phyloP scores from a whole-genome alignment of 257 asterid genomes.

The Lithospermum erythrorhizon region DNA sequence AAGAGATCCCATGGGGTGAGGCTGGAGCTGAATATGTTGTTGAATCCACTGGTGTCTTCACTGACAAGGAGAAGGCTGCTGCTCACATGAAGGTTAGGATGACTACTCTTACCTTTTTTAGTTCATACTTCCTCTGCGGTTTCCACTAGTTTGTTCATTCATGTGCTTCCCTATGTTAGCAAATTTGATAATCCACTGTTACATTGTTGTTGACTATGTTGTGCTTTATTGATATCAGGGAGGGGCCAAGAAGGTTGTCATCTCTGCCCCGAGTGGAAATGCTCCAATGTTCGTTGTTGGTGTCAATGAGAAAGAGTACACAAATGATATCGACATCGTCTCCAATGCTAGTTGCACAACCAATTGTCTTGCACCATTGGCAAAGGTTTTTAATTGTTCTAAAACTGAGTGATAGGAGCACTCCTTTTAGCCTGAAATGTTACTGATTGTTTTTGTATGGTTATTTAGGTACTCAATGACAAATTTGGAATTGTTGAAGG shows the following conservation, averaged over 20 bases:
- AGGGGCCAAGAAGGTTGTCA: conserved; percentile 74
- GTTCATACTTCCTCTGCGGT: neutral
- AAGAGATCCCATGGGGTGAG: conserved; percentile 71
- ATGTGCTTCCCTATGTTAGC: neutral
- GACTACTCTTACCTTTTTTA: too few relatives aligned
- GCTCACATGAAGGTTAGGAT: conserved; percentile 57
- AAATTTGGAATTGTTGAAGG: conserved; percentile 73
- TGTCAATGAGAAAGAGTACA: conserved; percentile 67
- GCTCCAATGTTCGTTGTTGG: conserved; percentile 92
- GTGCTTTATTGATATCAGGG: conserved; percentile 29
- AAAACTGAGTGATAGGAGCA: too few relatives aligned
- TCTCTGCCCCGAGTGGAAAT: conserved; percentile 75
- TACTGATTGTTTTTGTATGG: too few relatives aligned
- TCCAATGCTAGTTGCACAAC: conserved; percentile 88
- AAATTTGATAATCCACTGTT: too few relatives aligned
- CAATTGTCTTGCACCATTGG: conserved; percentile 81
- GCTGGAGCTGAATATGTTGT: conserved; percentile 75
- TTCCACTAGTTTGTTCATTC: neutral
- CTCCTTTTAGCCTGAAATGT: neutral
- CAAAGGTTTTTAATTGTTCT: conserved; percentile 36
- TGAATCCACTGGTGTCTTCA: conserved; percentile 78
- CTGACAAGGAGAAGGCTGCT: conserved; percentile 76
- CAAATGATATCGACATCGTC: conserved; percentile 44
- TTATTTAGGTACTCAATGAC: conserved; percentile 52
- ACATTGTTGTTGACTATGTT: neutral